Evolutionary conservation across 148 eudicot genomes (phyloP), one percentile per base, ranked within the genome.

Genomic region (Diospyros kaki): DNA sequence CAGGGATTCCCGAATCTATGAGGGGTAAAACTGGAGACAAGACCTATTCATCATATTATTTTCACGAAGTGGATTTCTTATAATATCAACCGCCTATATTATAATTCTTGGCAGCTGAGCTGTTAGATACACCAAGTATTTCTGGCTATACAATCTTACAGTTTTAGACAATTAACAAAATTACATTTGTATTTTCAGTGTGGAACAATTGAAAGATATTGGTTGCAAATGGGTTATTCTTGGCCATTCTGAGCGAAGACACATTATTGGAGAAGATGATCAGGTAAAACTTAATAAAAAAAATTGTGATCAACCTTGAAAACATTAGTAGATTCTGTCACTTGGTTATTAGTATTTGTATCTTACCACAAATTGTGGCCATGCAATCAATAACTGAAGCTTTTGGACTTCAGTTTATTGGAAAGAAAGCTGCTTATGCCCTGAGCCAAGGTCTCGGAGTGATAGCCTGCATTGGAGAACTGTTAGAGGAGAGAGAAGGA

Each of bases 201-300:
- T 77, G 66, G 98, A 95, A 66, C 97, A 92, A 78, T 18, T 95
- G 81, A 92, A 89, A 78, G 96, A 95, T 82, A 70, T 92, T 53
- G 97, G 98, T 71, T 86, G 94, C 87, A 89, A 87, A 73, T 95
- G 98, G 97, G 98, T 95, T 75, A 85, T 95, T 83, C 96, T 95
- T 69, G 98, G 98, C 45, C 98, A 95, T 78, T 95, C 97, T 66
- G 98, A 95, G 84, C 78, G 97, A 64, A 88, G 97, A 82, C 96
- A 92, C 70, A 75, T 95, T 63, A 85, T 95, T 77, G 94, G 93
- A 65, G 98, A 92, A 87, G 83, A 87, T 66, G 89, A 95, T 62
- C 81, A 92, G 86, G 97, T 92, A 80, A 71, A 69, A 60, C 18
- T 54, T 73, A 14, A 68, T 28, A 28, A 28, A 28, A 28, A 28